Conservation (phyloP, 768 basidiomycete species). For the Psilocybe tampanensis region DNA sequence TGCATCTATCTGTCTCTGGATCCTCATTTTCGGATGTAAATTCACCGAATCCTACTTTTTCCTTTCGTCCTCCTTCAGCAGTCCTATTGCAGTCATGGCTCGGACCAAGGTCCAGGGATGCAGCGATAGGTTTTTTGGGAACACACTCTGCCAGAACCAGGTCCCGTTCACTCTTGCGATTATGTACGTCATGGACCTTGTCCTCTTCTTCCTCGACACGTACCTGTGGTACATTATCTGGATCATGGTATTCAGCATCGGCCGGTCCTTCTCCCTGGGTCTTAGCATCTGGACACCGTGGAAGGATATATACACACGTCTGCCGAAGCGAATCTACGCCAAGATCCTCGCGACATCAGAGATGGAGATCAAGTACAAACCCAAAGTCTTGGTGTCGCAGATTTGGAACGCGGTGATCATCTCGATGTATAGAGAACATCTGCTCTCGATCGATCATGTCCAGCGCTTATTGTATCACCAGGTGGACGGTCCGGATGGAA, state of each 20-base stretch:
- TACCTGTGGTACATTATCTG: constrained; percentile 99
- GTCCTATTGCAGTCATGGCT: constrained; percentile 96
- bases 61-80: constrained; percentile 94
- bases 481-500: constrained; percentile 86
- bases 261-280: constrained; percentile 88
- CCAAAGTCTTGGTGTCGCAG: constrained; percentile 98
- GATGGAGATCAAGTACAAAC: constrained; percentile 99
- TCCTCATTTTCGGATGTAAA: constrained; percentile 95
- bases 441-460: constrained; percentile 97
- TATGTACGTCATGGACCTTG: constrained; percentile 99
- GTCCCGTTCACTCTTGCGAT: constrained; percentile 93
- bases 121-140: constrained; percentile 81
- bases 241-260: constrained; percentile 93
- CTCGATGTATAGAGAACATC: constrained; percentile 99
- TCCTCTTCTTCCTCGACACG: constrained; percentile 98
- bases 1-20: constrained; percentile 87
- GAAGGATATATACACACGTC: constrained; percentile 94
- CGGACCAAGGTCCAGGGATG: constrained; percentile 93
- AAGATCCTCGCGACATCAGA: constrained; percentile 94
- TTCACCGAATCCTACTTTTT: constrained; percentile 98
- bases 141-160: constrained; percentile 84
- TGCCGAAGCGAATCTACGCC: constrained; percentile 98
- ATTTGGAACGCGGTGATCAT: constrained; percentile 99
- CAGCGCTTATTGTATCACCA: constrained; percentile 98
- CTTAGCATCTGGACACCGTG: constrained; percentile 99